phyloP scores from a whole-genome alignment of 2,329 filamentous ascomycete species.

The Xylariales sp. region DNA sequence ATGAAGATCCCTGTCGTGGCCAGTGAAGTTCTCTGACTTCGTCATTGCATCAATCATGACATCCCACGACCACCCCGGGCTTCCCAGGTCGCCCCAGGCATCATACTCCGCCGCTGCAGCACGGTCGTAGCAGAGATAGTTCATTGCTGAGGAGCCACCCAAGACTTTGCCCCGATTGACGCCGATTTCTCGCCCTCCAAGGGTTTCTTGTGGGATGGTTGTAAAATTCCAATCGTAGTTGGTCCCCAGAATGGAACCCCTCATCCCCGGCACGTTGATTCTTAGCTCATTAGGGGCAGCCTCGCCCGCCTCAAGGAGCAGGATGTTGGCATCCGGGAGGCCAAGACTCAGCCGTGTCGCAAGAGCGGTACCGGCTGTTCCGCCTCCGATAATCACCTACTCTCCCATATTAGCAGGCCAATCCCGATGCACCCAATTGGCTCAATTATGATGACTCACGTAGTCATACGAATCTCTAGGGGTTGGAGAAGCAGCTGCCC shows the following conservation, averaged over 20 bases:
- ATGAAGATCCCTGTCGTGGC: no score
- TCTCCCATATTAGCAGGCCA: no score
- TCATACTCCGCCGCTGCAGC: constrained; percentile 25
- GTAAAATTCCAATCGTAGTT: constrained; percentile 34
- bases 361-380: constrained; percentile 2
- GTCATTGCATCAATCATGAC: constrained; percentile 28
- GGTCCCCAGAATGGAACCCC: constrained; percentile 16
- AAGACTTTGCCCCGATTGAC: constrained; percentile 39
- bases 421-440: no score
- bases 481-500: no score
- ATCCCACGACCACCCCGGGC: constrained; percentile 30
- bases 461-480: no score
- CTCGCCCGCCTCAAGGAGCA: constrained; percentile 26
- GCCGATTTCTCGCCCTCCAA: constrained; percentile 31
- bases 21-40: constrained; percentile 23
- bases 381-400: constrained; percentile 3
- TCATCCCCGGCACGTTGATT: constrained; percentile 23
- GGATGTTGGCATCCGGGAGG: constrained; percentile 11
- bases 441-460: no score
- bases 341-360: constrained; percentile 2
- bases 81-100: constrained; percentile 28
- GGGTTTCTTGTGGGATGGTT: constrained; percentile 30
- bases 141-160: constrained; percentile 40
- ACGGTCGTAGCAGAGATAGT: constrained; percentile 33
- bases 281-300: constrained; percentile 15